A percentile compares a stretch with the other conserved stretches of the same genome.
Evolutionary conservation across 192 early-diverging fungal genomes (phyloP).

Genomic region (Haplosporangium gracile): DNA sequence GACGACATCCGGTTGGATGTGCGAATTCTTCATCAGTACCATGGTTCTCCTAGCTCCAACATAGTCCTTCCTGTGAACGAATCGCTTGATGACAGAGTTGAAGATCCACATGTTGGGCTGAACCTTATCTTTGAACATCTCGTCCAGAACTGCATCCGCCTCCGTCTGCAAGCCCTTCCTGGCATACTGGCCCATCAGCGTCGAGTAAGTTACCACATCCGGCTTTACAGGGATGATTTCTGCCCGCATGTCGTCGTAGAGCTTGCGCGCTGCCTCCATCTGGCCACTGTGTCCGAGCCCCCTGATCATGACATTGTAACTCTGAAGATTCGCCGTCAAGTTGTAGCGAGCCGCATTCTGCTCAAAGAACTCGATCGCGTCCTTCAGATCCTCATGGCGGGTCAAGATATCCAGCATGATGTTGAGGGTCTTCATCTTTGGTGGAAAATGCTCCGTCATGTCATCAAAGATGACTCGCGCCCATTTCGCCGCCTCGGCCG

Average conservation of each 20-base stretch:
- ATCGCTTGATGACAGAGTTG: slow-evolving; percentile 40
- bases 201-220: slow-evolving; percentile 40
- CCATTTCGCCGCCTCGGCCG: slow-evolving; percentile 15
- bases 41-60: slow-evolving; percentile 20
- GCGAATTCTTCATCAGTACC: slow-evolving; percentile 22
- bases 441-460: slow-evolving; percentile 20
- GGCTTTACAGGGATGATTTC: slow-evolving; percentile 11
- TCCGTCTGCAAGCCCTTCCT: slow-evolving; percentile 17
- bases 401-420: slow-evolving; percentile 36
- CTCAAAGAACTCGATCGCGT: slow-evolving; percentile 27
- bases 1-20: slow-evolving; percentile 36
- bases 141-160: slow-evolving; percentile 30
- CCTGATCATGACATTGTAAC: slow-evolving; percentile 52
- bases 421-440: slow-evolving; percentile 23
- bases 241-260: slow-evolving; percentile 34
- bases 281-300: slow-evolving; percentile 10
- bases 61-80: slow-evolving; percentile 34
- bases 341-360: background rate
- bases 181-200: slow-evolving; percentile 37
- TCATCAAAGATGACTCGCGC: slow-evolving; percentile 36
- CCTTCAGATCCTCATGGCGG: slow-evolving; percentile 25
- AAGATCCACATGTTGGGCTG: slow-evolving; percentile 52
- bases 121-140: slow-evolving; percentile 39
- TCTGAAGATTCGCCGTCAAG: background rate
- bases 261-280: slow-evolving; percentile 16